Evolutionary conservation across 2,329 filamentous ascomycete species (phyloP), one percentile per base, ranked within the genome.

Genomic region (Bipolaris victoriae): DNA sequence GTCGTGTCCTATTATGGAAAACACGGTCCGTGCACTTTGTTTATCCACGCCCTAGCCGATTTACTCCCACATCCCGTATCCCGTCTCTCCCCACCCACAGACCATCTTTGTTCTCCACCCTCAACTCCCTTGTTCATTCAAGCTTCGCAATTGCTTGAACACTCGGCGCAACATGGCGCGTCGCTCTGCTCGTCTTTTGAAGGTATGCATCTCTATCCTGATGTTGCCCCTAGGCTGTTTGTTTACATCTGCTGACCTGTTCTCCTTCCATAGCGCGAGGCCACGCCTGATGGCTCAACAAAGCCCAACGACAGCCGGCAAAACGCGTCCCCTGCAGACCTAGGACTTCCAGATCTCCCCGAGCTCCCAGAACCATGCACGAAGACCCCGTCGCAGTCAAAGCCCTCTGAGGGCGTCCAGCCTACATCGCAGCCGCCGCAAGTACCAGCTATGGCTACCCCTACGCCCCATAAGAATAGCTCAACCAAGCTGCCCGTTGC

Each of bases 401-500:
- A 72, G 58, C 53, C 62, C 37, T 53, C 37, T 7, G 60, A 52
- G 33, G 60, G 55, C 37, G 49, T 50, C 41, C 52, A 65, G 51
- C 57, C 66, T 11, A 52, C 58, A 71, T 66, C 69, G 20, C 66
- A 67, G 59, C 63, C 70, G 18, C 62, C 70, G 11, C 64, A 69
- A 46, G 49, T 45, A 18, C 29, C 33, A 15, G 11, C 50, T 16
- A 53, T 45, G n/a, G 60, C 68, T 24, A 65, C 71, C 10, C 68
- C 67, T 45, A 75, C 78, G 11, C 91, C 91, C 3, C 81, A 81
- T 40, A 69, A 66, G 57, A 69, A 50, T 52, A 66, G 65, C 40
- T 66, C 67, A 15, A 66, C 69, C 24, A 66, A 59, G 52, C 62
- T 62, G 31, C 60, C 64, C 16, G 49, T 69, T 18, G 54, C 62